A percentile compares a stretch with the other conserved stretches of the same genome.
Evolutionary conservation across 305 asterid species (phyloP).

Genomic region (Solanum chacoense): DNA sequence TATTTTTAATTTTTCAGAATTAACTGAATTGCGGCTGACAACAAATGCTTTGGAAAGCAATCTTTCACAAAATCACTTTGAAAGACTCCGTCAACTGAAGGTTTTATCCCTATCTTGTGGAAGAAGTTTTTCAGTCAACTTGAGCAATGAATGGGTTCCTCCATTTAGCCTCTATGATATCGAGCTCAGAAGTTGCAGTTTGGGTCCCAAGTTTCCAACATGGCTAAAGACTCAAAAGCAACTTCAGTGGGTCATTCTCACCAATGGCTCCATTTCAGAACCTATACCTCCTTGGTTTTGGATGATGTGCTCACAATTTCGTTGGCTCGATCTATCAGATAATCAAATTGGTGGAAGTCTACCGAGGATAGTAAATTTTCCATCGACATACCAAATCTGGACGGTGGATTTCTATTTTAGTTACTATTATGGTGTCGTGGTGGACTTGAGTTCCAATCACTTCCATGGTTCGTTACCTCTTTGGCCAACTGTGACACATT

Average conservation of each 20-base stretch:
- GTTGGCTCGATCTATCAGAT: neutral
- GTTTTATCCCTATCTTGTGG: neutral
- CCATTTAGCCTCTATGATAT: neutral
- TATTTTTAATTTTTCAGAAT: neutral
- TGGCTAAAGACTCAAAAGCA: neutral
- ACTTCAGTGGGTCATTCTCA: neutral
- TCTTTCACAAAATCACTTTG: neutral
- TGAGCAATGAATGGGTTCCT: slow-evolving; percentile 6
- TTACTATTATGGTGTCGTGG: neutral
- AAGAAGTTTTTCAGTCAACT: neutral
- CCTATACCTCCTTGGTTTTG: neutral
- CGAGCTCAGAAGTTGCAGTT: neutral
- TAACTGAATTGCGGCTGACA: neutral
- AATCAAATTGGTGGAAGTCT: neutral
- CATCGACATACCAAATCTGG: neutral
- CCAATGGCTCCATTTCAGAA: neutral
- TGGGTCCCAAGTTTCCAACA: slow-evolving; percentile 5
- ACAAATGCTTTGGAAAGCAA: neutral
- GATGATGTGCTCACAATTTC: neutral
- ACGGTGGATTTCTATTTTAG: neutral
- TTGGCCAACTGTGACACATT: neutral
- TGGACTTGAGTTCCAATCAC: neutral
- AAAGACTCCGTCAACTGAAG: neutral
- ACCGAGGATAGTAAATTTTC: neutral
- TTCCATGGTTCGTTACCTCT: neutral